Percentiles rank a stretch among this genome's conserved stretches.
These are phyloP conservation scores for Podaxis sp. DNA, from an alignment of 768 basidiomycete species.

Conservation along the genomic window DNA sequence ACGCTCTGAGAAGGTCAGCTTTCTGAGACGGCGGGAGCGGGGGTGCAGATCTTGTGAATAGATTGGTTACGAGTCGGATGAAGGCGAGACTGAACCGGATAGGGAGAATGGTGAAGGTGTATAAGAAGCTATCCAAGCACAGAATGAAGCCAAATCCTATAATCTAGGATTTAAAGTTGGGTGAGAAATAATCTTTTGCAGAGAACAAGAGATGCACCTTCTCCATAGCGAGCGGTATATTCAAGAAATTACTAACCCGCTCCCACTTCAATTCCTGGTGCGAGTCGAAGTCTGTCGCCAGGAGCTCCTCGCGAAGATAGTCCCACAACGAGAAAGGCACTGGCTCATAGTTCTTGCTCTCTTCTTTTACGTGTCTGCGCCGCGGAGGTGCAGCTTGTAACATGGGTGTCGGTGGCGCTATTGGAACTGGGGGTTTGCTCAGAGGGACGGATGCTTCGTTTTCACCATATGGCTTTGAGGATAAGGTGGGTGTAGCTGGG, in stretches of 20 bases:
- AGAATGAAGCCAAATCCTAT: slow-evolving; percentile 90
- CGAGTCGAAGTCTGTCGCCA: slow-evolving; percentile 92
- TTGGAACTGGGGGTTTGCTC: slow-evolving; percentile 27
- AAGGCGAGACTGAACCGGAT: slow-evolving; percentile 77
- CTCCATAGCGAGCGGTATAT: slow-evolving; percentile 90
- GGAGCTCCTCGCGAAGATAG: slow-evolving; percentile 82
- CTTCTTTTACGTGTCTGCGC: slow-evolving; percentile 15
- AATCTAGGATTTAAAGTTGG: slow-evolving; percentile 49
- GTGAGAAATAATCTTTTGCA: not conserved
- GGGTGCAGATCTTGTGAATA: slow-evolving; percentile 48
- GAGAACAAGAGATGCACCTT: slow-evolving; percentile 58
- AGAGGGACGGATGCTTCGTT: slow-evolving; percentile 28
- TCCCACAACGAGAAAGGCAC: slow-evolving; percentile 86
- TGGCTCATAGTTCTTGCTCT: slow-evolving; percentile 8
- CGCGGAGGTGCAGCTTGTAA: slow-evolving; percentile 23
- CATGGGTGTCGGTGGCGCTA: slow-evolving; percentile 19
- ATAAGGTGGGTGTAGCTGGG: slow-evolving; percentile 68
- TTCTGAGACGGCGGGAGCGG: slow-evolving; percentile 86
- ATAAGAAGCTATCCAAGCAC: slow-evolving; percentile 95
- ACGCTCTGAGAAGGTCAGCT: slow-evolving; percentile 83
- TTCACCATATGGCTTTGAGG: slow-evolving; percentile 36
- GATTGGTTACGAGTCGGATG: slow-evolving; percentile 51
- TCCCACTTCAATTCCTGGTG: slow-evolving; percentile 96
- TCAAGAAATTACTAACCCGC: slow-evolving; percentile 92
- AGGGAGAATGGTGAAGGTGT: slow-evolving; percentile 96